phyloP scores from a whole-genome alignment of 78 protist genomes.

The Bigelowiella natans region DNA sequence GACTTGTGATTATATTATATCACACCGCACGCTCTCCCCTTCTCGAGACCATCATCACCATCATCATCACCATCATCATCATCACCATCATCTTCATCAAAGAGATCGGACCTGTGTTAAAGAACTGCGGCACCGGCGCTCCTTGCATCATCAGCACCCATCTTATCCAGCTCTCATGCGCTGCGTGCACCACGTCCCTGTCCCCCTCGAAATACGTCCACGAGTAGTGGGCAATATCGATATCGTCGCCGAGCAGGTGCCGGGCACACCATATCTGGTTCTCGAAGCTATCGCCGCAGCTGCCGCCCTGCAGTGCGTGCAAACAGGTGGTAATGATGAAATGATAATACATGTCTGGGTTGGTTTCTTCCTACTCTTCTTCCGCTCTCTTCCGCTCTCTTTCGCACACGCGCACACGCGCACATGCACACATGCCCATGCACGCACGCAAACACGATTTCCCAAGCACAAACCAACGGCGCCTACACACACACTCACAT shows the following conservation, averaged over 20 bases:
- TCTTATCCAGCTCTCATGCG: background rate
- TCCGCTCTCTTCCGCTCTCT: no score
- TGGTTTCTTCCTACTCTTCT: no score
- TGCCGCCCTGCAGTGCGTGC: background rate
- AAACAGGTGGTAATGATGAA: background rate
- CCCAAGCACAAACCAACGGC: no score
- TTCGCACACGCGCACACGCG: background rate
- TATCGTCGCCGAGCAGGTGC: background rate
- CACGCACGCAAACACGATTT: background rate
- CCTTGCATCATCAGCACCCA: no score
- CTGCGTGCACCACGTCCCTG: background rate
- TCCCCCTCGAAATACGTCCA: background rate
- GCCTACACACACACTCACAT: background rate
- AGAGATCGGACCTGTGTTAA: no score
- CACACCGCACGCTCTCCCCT: no score
- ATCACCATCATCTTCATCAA: no score
- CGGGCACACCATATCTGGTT: background rate
- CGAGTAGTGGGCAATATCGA: background rate
- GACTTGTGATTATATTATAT: no score
- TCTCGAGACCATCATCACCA: no score
- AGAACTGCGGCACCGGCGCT: no score
- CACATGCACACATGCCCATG: background rate
- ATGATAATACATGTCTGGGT: no score
- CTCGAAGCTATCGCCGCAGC: background rate
- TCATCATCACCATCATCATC: no score